phyloP scores from a whole-genome alignment of 176 grass and related monocot genomes.

The Tillandsia fasciculata region DNA sequence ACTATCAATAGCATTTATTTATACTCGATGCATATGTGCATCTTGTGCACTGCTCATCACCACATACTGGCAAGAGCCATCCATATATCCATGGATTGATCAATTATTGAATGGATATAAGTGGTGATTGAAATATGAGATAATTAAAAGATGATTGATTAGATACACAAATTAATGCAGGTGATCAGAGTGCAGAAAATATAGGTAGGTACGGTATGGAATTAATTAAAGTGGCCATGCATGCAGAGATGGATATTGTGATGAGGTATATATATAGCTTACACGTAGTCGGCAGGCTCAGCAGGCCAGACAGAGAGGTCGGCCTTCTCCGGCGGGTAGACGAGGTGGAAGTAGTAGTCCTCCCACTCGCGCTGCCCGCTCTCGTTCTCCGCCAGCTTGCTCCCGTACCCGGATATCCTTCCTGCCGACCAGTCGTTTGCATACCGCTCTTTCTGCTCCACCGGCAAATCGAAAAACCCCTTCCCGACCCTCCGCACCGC shows the following conservation, averaged over 20 bases:
- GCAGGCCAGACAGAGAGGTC: conserved; percentile 47
- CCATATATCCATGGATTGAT: too few relatives aligned
- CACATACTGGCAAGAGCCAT: too few relatives aligned
- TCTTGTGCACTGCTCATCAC: too few relatives aligned
- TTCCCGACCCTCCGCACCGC: conserved; percentile 38
- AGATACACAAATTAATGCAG: not conserved
- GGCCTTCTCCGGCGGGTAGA: conserved; percentile 38
- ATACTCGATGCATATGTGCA: too few relatives aligned
- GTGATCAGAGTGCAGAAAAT: not conserved
- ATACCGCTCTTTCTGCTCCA: conserved; percentile 59
- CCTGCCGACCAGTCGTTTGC: conserved; percentile 66
- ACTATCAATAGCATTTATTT: too few relatives aligned
- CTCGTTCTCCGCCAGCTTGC: conserved; percentile 51
- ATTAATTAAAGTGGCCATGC: not conserved
- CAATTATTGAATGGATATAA: too few relatives aligned
- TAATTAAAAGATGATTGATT: not conserved
- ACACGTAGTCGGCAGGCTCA: conserved; percentile 45
- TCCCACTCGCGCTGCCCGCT: conserved; percentile 69
- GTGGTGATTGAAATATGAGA: too few relatives aligned
- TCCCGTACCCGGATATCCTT: conserved; percentile 59
- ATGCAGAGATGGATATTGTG: not conserved
- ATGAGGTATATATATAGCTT: not conserved
- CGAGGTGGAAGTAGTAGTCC: conserved; percentile 92
- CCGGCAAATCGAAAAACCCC: conserved; percentile 55
- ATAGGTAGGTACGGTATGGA: not conserved